phyloP scores from a whole-genome alignment of 345 rosid genomes.

The Tarenaya hassleriana region DNA sequence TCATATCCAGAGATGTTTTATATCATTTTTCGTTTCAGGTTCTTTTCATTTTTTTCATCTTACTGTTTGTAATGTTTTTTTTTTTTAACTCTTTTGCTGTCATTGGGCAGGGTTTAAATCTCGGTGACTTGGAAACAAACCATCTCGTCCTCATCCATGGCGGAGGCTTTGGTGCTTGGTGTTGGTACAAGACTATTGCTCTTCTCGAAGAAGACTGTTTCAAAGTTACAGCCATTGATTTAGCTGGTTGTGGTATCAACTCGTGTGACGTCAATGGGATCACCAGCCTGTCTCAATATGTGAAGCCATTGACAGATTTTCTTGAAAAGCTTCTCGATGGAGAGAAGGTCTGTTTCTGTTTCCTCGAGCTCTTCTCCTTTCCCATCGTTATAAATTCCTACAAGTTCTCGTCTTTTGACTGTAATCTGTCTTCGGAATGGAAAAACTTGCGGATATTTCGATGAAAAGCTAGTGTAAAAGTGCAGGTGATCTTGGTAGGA shows the following conservation, averaged over 20 bases:
- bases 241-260: conserved; percentile 89
- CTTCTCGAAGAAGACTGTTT: conserved; percentile 84
- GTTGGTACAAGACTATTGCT: conserved; percentile 97
- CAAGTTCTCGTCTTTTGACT: no score
- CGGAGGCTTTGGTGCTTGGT: conserved; percentile 99
- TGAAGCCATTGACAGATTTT: conserved; percentile 73
- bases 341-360: conserved; percentile 53
- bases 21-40: neutral
- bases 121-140: conserved; percentile 70
- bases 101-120: conserved; percentile 53
- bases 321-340: conserved; percentile 59
- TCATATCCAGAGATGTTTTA: no score
- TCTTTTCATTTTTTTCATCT: no score
- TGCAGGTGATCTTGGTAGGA: conserved; percentile 89
- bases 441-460: neutral
- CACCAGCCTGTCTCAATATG: conserved; percentile 69
- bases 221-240: conserved; percentile 82
- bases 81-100: neutral
- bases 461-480: neutral
- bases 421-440: neutral
- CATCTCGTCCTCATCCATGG: conserved; percentile 91
- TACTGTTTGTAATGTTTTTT: no score
- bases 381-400: neutral
- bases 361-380: conserved; percentile 12
- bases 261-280: conserved; percentile 62